These are phyloP conservation scores for Mucor piriformis DNA, from an alignment of 371 early-diverging fungal genomes.

Conservation along the genomic window DNA sequence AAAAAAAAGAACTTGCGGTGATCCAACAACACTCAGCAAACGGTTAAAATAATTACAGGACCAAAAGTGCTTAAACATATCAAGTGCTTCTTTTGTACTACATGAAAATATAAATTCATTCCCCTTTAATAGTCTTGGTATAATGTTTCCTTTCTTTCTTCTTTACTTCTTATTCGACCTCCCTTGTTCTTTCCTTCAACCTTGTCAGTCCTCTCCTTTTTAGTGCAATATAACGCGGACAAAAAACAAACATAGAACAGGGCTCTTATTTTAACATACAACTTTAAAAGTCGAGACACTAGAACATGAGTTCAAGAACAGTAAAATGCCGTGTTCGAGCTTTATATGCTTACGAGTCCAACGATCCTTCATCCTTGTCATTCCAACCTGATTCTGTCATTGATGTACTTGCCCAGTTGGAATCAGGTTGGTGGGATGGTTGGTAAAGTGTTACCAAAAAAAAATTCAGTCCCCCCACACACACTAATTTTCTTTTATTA, in stretches of 20 bases:
- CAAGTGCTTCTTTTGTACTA: not conserved
- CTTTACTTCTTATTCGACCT: not conserved
- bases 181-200: too few relatives aligned
- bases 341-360: slow-evolving; percentile 77
- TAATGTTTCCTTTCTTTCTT: slow-evolving; percentile 11
- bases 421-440: slow-evolving; percentile 95
- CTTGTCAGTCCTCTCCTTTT: too few relatives aligned
- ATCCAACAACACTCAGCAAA: not conserved
- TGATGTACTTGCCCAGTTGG: slow-evolving; percentile 79
- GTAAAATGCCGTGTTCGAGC: slow-evolving; percentile 72
- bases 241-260: not conserved
- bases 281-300: not conserved
- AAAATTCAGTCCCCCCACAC: not conserved
- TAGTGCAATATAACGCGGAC: not conserved
- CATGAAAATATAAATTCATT: slow-evolving; percentile 4
- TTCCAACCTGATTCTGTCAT: slow-evolving; percentile 81
- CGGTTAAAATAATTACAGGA: not conserved
- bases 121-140: slow-evolving; percentile 1
- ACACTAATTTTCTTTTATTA: not conserved
- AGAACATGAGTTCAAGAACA: slow-evolving; percentile 18
- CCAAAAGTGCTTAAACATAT: too few relatives aligned
- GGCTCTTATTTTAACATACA: not conserved
- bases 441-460: slow-evolving; percentile 35
- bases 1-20: not conserved
- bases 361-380: slow-evolving; percentile 72